Evolutionary conservation across 2,329 filamentous ascomycete genomes (phyloP), one percentile per base, ranked within the genome.

Genomic region (Paracoccidioides lutzii): DNA sequence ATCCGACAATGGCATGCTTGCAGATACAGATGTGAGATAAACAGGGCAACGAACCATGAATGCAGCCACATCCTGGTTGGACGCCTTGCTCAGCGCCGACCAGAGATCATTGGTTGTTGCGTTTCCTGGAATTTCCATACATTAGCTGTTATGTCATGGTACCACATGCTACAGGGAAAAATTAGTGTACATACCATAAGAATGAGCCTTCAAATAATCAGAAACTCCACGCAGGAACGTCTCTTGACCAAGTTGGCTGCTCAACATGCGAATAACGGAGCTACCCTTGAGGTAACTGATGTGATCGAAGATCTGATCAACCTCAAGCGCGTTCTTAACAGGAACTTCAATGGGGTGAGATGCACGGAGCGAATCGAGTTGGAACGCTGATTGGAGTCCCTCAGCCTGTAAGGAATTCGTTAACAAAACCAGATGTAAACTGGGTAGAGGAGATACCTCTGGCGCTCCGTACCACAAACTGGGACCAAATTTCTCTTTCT

Each of bases 271-370:
- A 66, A 98, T 93, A 58, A 93, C 88, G 2, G 91, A 95, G 74
- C 89, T 95, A 40, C 93, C 93, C 76, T 98, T 97, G 59, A 94
- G 78, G 69, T 97, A 98, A 73, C 88, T 94, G 72, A 98, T 97
- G 69, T 85, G 82, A 69, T 98, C 93, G 67, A 98, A 98, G 61
- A 97, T 95, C 71, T 98, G 93, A 71, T 97, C 94, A 61, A 97
- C 89, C 64, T 97, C 93, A 9, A 97, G 81, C 35, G 90, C 93
- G 69, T 96, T 90, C 63, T 84, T 84, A 35, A 98, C 93, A 0
- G 90, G 88, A 5, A 98, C 93, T 71, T 98, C 91, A 62, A 98
- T 96, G 7, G 93, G 88, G 71, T 98, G 93, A 52, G 90, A 95
- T 44, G 89, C 88, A 49, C 93, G 86, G 62, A 98, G 82, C 48